Conservation (phyloP, 129 eudicot species). For the Flaveria robusta region DNA sequence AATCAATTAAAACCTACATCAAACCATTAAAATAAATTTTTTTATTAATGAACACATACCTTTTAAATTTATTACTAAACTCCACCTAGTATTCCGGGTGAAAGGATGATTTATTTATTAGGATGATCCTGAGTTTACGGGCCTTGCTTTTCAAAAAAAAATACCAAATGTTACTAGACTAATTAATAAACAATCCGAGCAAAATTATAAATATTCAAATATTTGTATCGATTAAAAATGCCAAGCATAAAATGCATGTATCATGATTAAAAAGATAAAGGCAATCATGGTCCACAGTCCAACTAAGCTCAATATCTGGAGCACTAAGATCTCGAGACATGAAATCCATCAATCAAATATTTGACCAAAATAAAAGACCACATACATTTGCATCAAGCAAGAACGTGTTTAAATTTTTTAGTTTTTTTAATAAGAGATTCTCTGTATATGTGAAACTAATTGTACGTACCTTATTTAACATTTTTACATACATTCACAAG, state of each 20-base stretch:
- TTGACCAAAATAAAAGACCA: constrained; percentile 15
- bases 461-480: no score
- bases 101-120: no score
- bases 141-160: no score
- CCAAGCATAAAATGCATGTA: background rate
- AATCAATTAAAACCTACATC: no score
- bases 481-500: no score
- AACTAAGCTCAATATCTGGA: constrained; percentile 19
- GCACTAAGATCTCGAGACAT: constrained; percentile 28
- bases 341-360: constrained; percentile 8
- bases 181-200: no score
- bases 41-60: no score
- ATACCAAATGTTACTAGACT: no score
- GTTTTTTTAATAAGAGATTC: background rate
- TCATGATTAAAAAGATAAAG: constrained; percentile 8
- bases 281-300: constrained; percentile 24
- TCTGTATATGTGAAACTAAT: background rate
- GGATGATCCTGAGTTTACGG: no score
- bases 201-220: background rate
- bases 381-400: constrained; percentile 7
- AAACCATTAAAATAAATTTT: no score
- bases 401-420: constrained; percentile 18
- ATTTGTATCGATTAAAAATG: background rate
- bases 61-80: no score
- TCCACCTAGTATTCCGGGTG: no score